Evolutionary conservation across 192 early-diverging fungal genomes (phyloP), one percentile per base, ranked within the genome.

Genomic region (Backusella mclennaniae): DNA sequence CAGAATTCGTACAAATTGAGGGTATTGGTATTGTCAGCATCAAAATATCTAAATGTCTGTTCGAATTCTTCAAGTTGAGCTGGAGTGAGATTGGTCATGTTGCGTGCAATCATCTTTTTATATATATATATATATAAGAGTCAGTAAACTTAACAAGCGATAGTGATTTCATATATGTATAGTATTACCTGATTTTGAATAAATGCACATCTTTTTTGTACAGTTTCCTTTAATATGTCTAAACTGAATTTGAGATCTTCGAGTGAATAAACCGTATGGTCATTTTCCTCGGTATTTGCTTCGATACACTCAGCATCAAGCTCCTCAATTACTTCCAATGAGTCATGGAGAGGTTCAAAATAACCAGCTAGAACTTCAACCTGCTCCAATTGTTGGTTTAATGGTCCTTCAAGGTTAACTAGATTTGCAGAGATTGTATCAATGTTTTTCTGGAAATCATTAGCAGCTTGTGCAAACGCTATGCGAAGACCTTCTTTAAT

Each of bases 41-140:
- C 96, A 91, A 97, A 97, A 84, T 94, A 89, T 36, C 93, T 87
- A 89, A 98, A 98, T 0, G 95, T 95, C 73, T 90, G 83, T 77
- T 95, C 93, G 75, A 95, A 97, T 82, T 97, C 95, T 79, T 98
- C 97, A 23, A 98, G 80, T 75, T 97, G 97, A 31, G 89, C 90
- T 1, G 97, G 94, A 21, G 96, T 97, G 81, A 98, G 84, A 75
- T 97, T 97, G 72, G 95, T 95, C 89, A 95, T 93, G 73, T 92
- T 93, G 63, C 97, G 89, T 42, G 95, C 95, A 21, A 96, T 93
- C n/a, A 93, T 92, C 89, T 89, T 77, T 63, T 29, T n/a, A n/a
- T n/a, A n/a, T n/a, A n/a, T n/a, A n/a, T n/a, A n/a, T n/a, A n/a
- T n/a, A 8, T 6, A 82, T 11, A 52, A 21, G 21, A 72, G 19